Percentiles rank a stretch among this genome's conserved stretches.
These are phyloP conservation scores for Podospora fimiseda DNA, from an alignment of 495 filamentous ascomycete species.

Conservation along the genomic window DNA sequence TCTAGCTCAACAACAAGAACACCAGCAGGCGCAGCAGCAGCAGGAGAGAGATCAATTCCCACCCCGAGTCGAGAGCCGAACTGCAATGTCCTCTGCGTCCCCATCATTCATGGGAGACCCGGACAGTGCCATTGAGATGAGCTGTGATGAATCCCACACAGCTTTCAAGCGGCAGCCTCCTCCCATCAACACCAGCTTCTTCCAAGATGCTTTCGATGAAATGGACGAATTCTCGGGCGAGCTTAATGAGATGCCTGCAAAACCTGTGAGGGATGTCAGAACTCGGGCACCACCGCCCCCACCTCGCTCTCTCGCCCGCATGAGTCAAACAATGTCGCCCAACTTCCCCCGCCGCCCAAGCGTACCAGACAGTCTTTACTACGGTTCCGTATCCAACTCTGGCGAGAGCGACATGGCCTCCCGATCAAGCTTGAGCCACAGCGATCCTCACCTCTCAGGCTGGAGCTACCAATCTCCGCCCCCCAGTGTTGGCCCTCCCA, in stretches of 20 bases:
- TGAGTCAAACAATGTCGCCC: constrained; percentile 6
- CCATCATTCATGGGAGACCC: constrained; percentile 31
- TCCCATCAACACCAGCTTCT: not conserved
- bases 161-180: not conserved
- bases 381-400: not conserved
- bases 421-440: not conserved
- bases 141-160: constrained; percentile 15
- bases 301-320: constrained; percentile 29
- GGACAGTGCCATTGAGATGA: constrained; percentile 40
- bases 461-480: constrained; percentile 1
- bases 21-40: too few relatives aligned
- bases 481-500: not conserved
- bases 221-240: constrained; percentile 34
- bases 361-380: constrained; percentile 6
- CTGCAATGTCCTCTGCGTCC: constrained; percentile 3
- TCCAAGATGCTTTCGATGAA: constrained; percentile 13
- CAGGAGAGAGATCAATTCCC: not conserved
- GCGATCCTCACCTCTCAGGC: not conserved
- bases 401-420: not conserved
- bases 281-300: constrained; percentile 33
- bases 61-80: constrained; percentile 13
- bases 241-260: constrained; percentile 25
- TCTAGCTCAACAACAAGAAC: too few relatives aligned
- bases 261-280: not conserved
- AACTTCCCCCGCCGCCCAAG: constrained; percentile 4